Conservation (phyloP, 495 filamentous ascomycete species). For the Cercophora sp. region DNA sequence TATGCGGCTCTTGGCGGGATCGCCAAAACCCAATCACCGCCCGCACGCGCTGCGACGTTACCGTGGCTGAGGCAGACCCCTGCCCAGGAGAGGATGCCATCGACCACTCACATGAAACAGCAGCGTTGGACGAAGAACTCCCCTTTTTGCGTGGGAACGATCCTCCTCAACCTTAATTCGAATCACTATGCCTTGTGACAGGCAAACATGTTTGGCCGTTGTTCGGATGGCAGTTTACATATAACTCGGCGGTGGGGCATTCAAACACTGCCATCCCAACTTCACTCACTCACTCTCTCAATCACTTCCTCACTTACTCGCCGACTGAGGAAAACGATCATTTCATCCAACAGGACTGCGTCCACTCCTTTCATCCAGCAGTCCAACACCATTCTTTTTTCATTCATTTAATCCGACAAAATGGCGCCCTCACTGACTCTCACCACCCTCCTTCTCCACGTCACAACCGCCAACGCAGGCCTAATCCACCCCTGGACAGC, state of each 20-base stretch:
- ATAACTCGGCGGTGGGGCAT: background rate
- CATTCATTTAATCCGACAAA: background rate
- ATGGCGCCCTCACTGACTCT: background rate
- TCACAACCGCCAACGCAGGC: background rate
- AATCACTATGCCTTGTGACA: background rate
- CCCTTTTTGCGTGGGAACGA: background rate
- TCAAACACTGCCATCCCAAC: background rate
- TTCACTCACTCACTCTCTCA: background rate
- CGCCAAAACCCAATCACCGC: background rate
- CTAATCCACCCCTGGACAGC: background rate
- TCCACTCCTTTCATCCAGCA: background rate
- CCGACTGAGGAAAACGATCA: background rate
- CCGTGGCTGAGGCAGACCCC: constrained; percentile 9
- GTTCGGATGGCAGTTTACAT: background rate
- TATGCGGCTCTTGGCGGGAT: background rate
- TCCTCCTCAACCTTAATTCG: background rate
- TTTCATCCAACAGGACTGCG: background rate
- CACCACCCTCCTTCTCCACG: background rate
- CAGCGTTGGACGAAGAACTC: background rate
- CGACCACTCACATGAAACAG: background rate
- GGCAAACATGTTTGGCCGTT: background rate
- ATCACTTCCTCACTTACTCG: background rate
- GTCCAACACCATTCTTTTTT: background rate
- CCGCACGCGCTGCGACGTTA: background rate
- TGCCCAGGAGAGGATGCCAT: background rate